A percentile compares a stretch with the other conserved stretches of the same genome.
phyloP scores from a whole-genome alignment of 805 yeast species.

The Brettanomyces bruxellensis region DNA sequence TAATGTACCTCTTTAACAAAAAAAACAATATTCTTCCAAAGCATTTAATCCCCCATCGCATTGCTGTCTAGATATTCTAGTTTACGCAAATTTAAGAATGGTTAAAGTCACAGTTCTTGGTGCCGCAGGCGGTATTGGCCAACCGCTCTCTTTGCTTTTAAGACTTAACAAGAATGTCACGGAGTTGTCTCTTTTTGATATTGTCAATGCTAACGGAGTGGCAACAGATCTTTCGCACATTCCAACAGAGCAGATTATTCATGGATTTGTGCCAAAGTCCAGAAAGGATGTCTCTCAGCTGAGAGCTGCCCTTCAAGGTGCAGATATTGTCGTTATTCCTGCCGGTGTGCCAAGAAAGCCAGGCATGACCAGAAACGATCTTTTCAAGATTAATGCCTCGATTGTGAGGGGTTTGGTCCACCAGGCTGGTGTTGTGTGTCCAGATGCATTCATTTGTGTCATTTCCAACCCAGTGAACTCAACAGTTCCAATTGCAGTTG shows the following conservation, averaged over 20 bases:
- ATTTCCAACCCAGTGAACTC: constrained; percentile 57
- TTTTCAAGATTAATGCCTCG: constrained; percentile 50
- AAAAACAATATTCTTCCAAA: not conserved
- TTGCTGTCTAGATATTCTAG: not conserved
- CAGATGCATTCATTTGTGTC: constrained; percentile 45
- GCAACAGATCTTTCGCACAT: constrained; percentile 86
- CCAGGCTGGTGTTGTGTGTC: constrained; percentile 39
- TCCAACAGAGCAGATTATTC: constrained; percentile 23
- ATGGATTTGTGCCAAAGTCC: constrained; percentile 18
- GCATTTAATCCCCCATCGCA: not conserved
- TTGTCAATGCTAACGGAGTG: constrained; percentile 78
- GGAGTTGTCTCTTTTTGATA: constrained; percentile 74
- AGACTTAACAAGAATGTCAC: constrained; percentile 58
- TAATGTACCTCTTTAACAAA: no score
- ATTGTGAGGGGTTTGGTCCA: constrained; percentile 42
- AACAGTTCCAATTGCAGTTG: constrained; percentile 52
- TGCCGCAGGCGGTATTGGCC: constrained; percentile 94
- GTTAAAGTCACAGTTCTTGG: constrained; percentile 72
- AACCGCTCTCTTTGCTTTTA: constrained; percentile 76
- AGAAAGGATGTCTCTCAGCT: constrained; percentile 25
- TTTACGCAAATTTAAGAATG: constrained; percentile 5
- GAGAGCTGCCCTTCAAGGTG: constrained; percentile 35
- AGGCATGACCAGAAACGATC: constrained; percentile 58
- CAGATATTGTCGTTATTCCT: constrained; percentile 48
- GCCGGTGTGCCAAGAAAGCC: constrained; percentile 63